Evolutionary conservation across 2,329 filamentous ascomycete species (phyloP).

Genomic region (Xylaria sp.): DNA sequence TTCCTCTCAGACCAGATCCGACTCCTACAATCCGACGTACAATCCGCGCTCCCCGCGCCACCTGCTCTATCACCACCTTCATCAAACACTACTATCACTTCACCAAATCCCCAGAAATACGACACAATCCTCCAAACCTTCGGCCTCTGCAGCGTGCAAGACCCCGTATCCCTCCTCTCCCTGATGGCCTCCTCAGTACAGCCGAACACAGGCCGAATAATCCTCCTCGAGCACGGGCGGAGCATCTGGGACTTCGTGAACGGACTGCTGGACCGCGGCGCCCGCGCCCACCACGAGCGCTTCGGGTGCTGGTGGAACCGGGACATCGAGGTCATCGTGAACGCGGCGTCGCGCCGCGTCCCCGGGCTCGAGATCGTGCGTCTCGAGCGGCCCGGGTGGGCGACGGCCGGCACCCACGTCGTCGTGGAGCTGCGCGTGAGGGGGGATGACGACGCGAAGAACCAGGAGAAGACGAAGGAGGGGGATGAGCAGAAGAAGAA

Average conservation of each 20-base stretch:
- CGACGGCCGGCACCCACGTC: conserved; percentile 67
- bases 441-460: conserved; percentile 29
- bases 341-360: conserved; percentile 57
- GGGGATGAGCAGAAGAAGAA: conserved; percentile 2
- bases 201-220: conserved; percentile 66
- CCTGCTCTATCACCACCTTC: conserved; percentile 46
- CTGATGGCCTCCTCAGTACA: conserved; percentile 63
- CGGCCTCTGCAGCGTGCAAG: conserved; percentile 69
- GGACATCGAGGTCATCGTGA: conserved; percentile 66
- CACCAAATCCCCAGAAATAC: conserved; percentile 56
- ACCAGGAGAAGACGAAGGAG: conserved; percentile 2
- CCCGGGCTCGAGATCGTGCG: conserved; percentile 67
- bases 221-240: conserved; percentile 71
- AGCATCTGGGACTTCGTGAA: conserved; percentile 65
- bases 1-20: conserved; percentile 57
- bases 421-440: conserved; percentile 65
- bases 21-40: conserved; percentile 61
- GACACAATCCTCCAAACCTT: conserved; percentile 73
- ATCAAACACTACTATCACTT: too few species aligned
- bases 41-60: conserved; percentile 55
- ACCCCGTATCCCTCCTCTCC: conserved; percentile 63
- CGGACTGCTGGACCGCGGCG: conserved; percentile 64
- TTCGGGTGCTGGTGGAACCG: conserved; percentile 77
- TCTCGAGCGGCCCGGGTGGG: conserved; percentile 61
- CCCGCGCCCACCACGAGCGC: conserved; percentile 64